Base-by-base conservation (phyloP, 768 basidiomycete species). In the Royoungia palumana region DNA sequence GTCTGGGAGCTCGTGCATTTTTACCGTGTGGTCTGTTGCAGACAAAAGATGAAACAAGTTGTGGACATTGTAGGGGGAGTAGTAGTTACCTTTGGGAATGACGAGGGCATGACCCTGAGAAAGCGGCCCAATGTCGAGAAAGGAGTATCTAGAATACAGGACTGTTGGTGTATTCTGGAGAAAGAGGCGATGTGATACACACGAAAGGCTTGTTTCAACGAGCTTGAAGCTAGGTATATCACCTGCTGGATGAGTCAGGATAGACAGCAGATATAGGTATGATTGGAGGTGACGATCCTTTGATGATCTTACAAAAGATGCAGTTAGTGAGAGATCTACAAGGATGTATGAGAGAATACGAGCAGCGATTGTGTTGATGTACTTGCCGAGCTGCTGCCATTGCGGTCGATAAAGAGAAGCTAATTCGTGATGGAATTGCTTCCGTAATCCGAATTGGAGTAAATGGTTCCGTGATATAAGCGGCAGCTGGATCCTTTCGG, bases 251-350 rank as follows among this genome's bases (percentile, higher is more conserved):
- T 32, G 37, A 28, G 17, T 47, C 14, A 47, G 6, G 32, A 32
- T 2, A 4, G 14, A 36, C 2, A 17, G 22, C 16, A 12, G n/a
- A 21, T 10, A 7, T 2, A 50, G 3, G 12, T n/a, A n/a, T 12
- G 28, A 28, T 28, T 12, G 11, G 32, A 32, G 21, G 30, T 25
- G 24, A 55, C 68, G 22, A 39, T 83, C 93, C 89, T 72, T 89
- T 89, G 73, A 94, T 79, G 68, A 97, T 96, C 73, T 86, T 96
- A 79, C 95, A 98, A 74, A 96, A 97, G 60, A 97, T 71, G 69
- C 94, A 96, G 20, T 66, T 68, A 6, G 82, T 76, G 44, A 86
- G 73, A 41, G 72, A 71, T 60, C 85, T 85, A 47, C 20, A 14
- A 32, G 10, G 11, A 4, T 0, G n/a, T 4, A 4, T 65, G n/a